Conservation (phyloP, 371 early-diverging fungal genomes). For the Dichotomocladium elegans region DNA sequence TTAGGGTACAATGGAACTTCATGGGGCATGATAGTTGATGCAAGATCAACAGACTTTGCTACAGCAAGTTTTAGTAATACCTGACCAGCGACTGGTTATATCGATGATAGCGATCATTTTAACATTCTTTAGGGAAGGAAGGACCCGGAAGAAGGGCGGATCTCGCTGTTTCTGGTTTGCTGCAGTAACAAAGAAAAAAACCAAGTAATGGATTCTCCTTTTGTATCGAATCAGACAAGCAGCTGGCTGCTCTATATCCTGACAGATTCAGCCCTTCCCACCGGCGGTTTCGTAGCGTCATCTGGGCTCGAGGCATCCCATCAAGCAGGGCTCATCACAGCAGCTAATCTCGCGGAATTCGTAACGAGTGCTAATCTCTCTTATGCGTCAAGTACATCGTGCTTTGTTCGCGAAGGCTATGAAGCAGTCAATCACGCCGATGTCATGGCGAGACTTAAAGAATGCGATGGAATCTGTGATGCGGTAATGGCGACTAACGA, state of each 20-base stretch:
- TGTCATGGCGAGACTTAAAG: constrained; percentile 30
- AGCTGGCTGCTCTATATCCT: constrained; percentile 80
- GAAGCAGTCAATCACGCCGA: constrained; percentile 34
- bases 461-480: constrained; percentile 53
- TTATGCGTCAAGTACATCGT: constrained; percentile 64
- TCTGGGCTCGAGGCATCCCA: constrained; percentile 73
- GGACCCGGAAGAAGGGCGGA: too few relatives aligned
- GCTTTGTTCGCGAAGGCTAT: constrained; percentile 66
- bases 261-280: constrained; percentile 89
- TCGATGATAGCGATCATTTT: too few relatives aligned
- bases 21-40: too few relatives aligned
- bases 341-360: constrained; percentile 35
- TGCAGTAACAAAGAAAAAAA: too few relatives aligned
- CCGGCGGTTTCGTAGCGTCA: constrained; percentile 85
- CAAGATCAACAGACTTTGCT: too few relatives aligned
- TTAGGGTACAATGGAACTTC: too few relatives aligned
- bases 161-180: too few relatives aligned
- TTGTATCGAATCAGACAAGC: constrained; percentile 40
- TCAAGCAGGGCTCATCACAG: constrained; percentile 56
- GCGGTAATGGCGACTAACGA: constrained; percentile 60
- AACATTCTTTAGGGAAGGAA: too few relatives aligned
- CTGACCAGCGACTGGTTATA: too few relatives aligned
- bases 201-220: constrained; percentile 23
- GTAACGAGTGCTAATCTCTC: constrained; percentile 54
- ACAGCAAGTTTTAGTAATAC: too few relatives aligned